phyloP scores from a whole-genome alignment of 257 asterid genomes.

The Misopates orontium region DNA sequence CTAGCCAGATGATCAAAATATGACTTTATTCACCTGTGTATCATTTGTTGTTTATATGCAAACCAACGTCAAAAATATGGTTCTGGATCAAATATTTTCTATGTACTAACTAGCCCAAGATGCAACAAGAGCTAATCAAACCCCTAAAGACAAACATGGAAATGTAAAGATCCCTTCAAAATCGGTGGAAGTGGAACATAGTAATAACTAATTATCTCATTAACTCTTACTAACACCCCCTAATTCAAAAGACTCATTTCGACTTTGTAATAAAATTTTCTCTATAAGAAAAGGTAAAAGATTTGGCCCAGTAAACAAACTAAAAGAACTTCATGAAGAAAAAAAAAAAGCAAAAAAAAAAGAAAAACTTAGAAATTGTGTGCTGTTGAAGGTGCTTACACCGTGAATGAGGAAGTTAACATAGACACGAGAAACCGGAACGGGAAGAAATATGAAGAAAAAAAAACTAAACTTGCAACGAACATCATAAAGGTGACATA shows the following conservation, averaged over 20 bases:
- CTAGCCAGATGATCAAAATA: constrained; percentile 1
- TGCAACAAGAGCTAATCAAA: background rate
- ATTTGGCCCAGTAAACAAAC: background rate
- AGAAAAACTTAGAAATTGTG: no score
- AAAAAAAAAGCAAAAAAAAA: no score
- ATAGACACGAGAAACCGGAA: no score
- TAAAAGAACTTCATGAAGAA: background rate
- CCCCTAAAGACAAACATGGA: background rate
- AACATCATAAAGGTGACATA: background rate
- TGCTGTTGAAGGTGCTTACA: background rate
- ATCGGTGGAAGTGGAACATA: no score
- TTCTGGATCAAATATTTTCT: constrained; percentile 4
- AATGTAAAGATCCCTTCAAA: background rate
- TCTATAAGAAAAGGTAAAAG: background rate
- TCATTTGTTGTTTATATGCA: background rate
- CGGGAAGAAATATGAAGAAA: background rate
- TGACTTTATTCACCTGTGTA: background rate
- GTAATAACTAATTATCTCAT: no score
- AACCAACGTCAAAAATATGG: background rate
- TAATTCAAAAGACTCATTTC: background rate
- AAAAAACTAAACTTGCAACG: background rate
- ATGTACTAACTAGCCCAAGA: constrained; percentile 3
- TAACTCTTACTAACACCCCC: no score
- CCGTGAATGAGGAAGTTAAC: background rate
- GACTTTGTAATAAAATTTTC: background rate